Percentiles rank a stretch among this genome's conserved stretches.
Evolutionary conservation across 2,329 filamentous ascomycete species (phyloP).

Genomic region (Ilyonectria destructans): DNA sequence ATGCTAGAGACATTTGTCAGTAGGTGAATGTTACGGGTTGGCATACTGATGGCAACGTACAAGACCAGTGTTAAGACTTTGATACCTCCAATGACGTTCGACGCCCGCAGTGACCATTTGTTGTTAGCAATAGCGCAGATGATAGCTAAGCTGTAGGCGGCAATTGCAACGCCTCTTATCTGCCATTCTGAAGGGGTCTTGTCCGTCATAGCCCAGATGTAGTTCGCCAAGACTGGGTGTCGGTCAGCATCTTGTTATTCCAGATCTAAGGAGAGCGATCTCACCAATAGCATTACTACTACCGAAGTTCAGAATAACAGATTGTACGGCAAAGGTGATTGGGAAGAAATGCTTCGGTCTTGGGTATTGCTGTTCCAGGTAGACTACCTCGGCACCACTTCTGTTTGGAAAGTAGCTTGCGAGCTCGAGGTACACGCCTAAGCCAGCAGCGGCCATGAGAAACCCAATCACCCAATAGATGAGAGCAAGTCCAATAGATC

Average conservation of each 20-base stretch:
- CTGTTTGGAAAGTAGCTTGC: constrained; percentile 78
- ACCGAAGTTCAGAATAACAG: constrained; percentile 76
- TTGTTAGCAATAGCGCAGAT: constrained; percentile 69
- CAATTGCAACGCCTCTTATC: constrained; percentile 76
- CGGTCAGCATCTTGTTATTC: not conserved
- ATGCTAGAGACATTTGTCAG: constrained; percentile 52
- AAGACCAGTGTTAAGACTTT: constrained; percentile 77
- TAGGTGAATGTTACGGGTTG: not conserved
- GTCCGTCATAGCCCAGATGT: constrained; percentile 72
- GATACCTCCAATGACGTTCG: constrained; percentile 70
- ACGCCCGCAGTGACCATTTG: constrained; percentile 69
- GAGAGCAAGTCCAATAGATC: constrained; percentile 74
- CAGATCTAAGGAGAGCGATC: not conserved
- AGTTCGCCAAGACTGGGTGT: constrained; percentile 70
- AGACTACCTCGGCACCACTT: constrained; percentile 77
- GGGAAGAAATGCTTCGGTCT: constrained; percentile 76
- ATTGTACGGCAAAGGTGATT: constrained; percentile 75
- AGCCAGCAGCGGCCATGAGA: constrained; percentile 68
- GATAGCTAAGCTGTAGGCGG: constrained; percentile 72
- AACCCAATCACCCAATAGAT: constrained; percentile 78
- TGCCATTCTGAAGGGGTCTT: constrained; percentile 71
- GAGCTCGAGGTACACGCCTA: constrained; percentile 75
- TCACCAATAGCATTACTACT: constrained; percentile 73
- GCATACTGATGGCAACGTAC: not conserved
- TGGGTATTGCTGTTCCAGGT: constrained; percentile 78